A percentile compares a stretch with the other conserved stretches of the same genome.
These are phyloP conservation scores for Gonapodya prolifera DNA, from an alignment of 192 early-diverging fungal species.

Conservation along the genomic window DNA sequence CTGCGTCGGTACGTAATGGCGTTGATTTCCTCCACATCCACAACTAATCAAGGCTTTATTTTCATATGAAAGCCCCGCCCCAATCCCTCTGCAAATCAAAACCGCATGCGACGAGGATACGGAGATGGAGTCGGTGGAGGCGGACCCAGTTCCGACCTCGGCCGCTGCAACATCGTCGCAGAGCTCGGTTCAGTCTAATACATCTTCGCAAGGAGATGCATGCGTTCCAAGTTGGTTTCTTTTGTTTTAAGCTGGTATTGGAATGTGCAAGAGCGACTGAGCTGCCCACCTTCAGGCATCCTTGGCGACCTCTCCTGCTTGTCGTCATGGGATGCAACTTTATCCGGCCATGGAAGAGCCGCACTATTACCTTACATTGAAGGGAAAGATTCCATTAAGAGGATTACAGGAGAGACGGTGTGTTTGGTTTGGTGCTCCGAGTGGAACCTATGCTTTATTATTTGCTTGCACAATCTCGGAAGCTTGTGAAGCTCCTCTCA, in stretches of 20 bases:
- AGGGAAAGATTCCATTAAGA: conserved; percentile 40
- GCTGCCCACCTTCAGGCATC: too few relatives aligned
- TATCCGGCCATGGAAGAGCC: not conserved
- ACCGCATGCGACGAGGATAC: not conserved
- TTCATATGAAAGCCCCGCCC: too few relatives aligned
- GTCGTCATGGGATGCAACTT: not conserved
- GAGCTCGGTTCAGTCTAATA: not conserved
- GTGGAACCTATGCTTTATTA: not conserved
- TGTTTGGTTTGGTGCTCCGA: conserved; percentile 4
- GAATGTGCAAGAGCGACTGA: too few relatives aligned
- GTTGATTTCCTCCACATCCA: too few relatives aligned
- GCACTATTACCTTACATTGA: not conserved
- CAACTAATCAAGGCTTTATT: too few relatives aligned
- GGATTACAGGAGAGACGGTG: conserved; percentile 43
- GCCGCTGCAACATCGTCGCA: not conserved
- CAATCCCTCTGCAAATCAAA: too few relatives aligned
- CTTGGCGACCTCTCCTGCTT: not conserved
- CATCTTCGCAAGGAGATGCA: not conserved
- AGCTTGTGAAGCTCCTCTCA: conserved; percentile 50
- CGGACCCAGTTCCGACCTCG: not conserved
- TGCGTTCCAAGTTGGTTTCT: not conserved
- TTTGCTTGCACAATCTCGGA: not conserved
- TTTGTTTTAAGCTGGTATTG: too few relatives aligned
- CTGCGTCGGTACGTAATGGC: too few relatives aligned
- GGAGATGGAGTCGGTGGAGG: not conserved